Conservation (phyloP, 257 asterid genomes). For the Nicotiana knightiana region DNA sequence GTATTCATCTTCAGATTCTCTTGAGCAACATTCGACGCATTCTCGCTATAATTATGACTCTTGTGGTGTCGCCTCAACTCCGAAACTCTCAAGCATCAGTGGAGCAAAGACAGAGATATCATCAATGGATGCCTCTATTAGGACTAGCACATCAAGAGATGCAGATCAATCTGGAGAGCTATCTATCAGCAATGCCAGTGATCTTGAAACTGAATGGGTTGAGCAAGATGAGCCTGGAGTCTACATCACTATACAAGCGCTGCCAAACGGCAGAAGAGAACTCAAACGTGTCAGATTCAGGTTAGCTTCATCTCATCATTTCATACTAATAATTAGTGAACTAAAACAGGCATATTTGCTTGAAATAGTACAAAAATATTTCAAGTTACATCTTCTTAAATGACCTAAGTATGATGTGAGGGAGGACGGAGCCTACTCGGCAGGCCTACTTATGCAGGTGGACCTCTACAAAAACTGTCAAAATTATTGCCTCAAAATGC, state of each 20-base stretch:
- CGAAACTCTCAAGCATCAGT: slow-evolving; percentile 76
- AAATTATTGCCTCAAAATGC: neutral
- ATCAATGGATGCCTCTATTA: slow-evolving; percentile 60
- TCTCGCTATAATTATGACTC: slow-evolving; percentile 54
- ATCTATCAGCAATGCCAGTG: slow-evolving; percentile 89
- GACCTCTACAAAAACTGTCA: neutral
- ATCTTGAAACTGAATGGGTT: slow-evolving; percentile 85
- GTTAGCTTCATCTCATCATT: slow-evolving; percentile 22
- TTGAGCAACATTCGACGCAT: slow-evolving; percentile 44
- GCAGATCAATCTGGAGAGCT: slow-evolving; percentile 75
- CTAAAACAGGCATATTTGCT: neutral
- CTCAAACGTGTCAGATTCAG: slow-evolving; percentile 97
- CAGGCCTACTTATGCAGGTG: neutral
- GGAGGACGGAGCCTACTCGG: neutral
- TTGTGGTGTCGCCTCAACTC: slow-evolving; percentile 63
- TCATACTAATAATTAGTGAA: neutral
- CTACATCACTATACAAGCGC: slow-evolving; percentile 78
- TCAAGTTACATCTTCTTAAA: neutral
- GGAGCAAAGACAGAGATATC: slow-evolving; percentile 35
- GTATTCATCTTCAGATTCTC: slow-evolving; percentile 67
- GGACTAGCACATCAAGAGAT: slow-evolving; percentile 76
- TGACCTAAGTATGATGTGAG: neutral
- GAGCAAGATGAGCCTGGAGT: slow-evolving; percentile 97
- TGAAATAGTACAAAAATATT: neutral
- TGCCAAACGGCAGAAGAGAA: slow-evolving; percentile 82